These are phyloP conservation scores for Solanum pinnatisectum DNA, from an alignment of 257 asterid species.

Conservation along the genomic window DNA sequence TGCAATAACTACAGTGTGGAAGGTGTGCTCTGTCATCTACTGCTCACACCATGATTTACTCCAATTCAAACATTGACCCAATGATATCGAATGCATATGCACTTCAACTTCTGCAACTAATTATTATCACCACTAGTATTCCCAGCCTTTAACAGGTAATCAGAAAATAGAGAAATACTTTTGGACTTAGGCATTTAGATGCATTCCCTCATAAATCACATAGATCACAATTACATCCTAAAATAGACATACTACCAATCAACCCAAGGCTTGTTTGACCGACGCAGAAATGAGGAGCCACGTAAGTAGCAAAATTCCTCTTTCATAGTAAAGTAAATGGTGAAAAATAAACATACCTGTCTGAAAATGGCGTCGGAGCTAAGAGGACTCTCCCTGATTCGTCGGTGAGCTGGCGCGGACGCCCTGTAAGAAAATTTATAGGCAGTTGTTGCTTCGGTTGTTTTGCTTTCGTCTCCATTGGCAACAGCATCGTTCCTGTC, in stretches of 20 bases:
- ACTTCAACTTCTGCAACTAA: not conserved
- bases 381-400: conserved; percentile 84
- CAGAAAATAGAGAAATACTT: not conserved
- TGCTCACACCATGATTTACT: not conserved
- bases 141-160: not conserved
- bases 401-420: conserved; percentile 78
- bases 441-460: conserved; percentile 19
- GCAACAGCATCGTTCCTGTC: conserved; percentile 4
- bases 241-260: not conserved
- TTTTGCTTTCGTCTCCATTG: conserved; percentile 24
- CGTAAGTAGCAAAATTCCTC: not conserved
- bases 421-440: conserved; percentile 54
- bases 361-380: conserved; percentile 93
- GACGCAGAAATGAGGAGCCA: not conserved
- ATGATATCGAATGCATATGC: not conserved
- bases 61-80: not conserved
- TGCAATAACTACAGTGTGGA: not conserved
- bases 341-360: conserved; percentile 36
- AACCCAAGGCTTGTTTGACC: not conserved
- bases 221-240: not conserved
- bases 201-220: not conserved
- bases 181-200: not conserved
- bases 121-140: not conserved
- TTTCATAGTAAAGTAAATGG: not conserved
- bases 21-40: not conserved